Evolutionary conservation across 352 stramenopile species (phyloP).

Genomic region (Peronospora destructor): DNA sequence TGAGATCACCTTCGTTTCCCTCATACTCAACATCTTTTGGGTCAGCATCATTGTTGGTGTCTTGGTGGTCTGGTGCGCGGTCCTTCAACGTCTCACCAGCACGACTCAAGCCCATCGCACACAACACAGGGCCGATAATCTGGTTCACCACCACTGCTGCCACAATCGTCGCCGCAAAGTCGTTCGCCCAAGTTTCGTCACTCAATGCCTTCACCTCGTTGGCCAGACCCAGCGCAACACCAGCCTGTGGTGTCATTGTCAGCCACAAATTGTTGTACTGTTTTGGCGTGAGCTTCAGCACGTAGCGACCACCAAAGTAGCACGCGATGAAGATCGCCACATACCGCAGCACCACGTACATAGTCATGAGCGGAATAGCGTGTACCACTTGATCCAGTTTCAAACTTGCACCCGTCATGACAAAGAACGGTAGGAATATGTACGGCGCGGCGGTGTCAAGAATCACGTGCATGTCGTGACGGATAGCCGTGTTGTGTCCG

Average conservation of each 20-base stretch:
- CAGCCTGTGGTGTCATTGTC: slow-evolving; percentile 62
- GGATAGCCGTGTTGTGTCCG: slow-evolving; percentile 46
- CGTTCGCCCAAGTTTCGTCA: slow-evolving; percentile 43
- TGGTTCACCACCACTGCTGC: slow-evolving; percentile 64
- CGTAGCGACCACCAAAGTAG: slow-evolving; percentile 47
- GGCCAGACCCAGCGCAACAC: slow-evolving; percentile 49
- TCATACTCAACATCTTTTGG: not conserved
- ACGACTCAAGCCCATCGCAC: slow-evolving; percentile 41
- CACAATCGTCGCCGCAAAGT: slow-evolving; percentile 62
- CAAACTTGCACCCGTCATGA: slow-evolving; percentile 58
- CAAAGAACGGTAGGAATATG: slow-evolving; percentile 71
- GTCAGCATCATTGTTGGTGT: not conserved
- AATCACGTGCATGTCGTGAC: slow-evolving; percentile 72
- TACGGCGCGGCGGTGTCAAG: slow-evolving; percentile 55
- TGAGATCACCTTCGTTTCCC: not conserved
- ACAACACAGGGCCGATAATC: slow-evolving; percentile 58
- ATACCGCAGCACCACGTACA: slow-evolving; percentile 55
- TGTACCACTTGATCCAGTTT: slow-evolving; percentile 62
- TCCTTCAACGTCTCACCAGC: slow-evolving; percentile 43
- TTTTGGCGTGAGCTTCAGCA: slow-evolving; percentile 45
- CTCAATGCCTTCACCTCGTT: slow-evolving; percentile 54
- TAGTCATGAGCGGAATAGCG: slow-evolving; percentile 56
- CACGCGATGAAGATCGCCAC: slow-evolving; percentile 58
- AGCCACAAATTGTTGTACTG: slow-evolving; percentile 76
- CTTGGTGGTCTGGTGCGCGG: slow-evolving; percentile 2